phyloP scores from a whole-genome alignment of 805 yeast species.

The Hanseniaspora lachancei region DNA sequence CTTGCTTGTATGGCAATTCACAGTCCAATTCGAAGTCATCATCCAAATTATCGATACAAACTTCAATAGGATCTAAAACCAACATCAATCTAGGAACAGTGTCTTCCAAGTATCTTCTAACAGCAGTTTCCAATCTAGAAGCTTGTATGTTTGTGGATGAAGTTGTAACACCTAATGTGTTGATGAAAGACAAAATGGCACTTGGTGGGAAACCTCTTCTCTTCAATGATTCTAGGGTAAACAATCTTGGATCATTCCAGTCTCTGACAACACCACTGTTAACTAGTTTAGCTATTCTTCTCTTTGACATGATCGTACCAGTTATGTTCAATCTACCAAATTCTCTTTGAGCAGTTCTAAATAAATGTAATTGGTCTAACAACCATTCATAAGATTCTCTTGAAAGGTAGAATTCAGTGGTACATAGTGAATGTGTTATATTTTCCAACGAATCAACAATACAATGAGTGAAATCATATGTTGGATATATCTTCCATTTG shows the following conservation, averaged over 20 bases:
- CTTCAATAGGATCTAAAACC: constrained; percentile 73
- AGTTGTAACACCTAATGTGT: constrained; percentile 94
- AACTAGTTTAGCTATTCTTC: constrained; percentile 89
- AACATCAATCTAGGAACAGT: constrained; percentile 92
- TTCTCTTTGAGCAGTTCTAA: constrained; percentile 97
- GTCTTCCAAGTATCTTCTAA: constrained; percentile 76
- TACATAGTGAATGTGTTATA: constrained; percentile 89
- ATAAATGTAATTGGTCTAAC: constrained; percentile 87
- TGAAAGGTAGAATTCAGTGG: constrained; percentile 83
- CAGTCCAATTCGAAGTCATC: constrained; percentile 61
- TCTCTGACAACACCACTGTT: constrained; percentile 71
- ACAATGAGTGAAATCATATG: constrained; percentile 98
- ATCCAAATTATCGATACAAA: constrained; percentile 66
- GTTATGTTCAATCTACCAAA: constrained; percentile 92
- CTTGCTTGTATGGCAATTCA: constrained; percentile 82
- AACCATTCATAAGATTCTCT: constrained; percentile 97
- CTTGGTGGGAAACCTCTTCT: constrained; percentile 99
- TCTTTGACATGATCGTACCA: constrained; percentile 87
- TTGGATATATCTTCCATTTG: constrained; percentile 96
- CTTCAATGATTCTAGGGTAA: constrained; percentile 83
- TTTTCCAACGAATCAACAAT: constrained; percentile 95
- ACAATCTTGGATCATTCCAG: constrained; percentile 97
- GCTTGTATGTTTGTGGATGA: constrained; percentile 83
- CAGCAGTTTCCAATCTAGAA: constrained; percentile 75
- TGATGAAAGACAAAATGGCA: constrained; percentile 82